Base-by-base conservation (phyloP, 148 eudicot genomes). In the Arbutus unedo region DNA sequence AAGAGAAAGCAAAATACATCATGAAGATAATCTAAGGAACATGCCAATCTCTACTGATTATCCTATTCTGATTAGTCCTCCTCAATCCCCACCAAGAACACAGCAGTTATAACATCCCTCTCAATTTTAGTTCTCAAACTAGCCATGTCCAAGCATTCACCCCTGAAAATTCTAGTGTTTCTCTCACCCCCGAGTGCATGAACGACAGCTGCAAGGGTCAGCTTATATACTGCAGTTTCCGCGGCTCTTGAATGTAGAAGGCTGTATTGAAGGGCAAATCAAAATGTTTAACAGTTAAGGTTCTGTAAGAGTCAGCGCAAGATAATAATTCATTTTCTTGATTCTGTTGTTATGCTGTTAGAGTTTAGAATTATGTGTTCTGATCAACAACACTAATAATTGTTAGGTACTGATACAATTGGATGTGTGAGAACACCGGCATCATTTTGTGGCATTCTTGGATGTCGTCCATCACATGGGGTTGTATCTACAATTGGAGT, bases 401-500 rank as follows among this genome's bases (percentile, higher is more conserved):
- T 49, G 81, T 87, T 83, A 95, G 98, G 98, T 87, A 95, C 91
- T 51, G 98, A 95, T 85, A 91, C 95, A 47, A 78, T 87, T 85
- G 98, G 97, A n/a, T 86, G 94, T 77, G 88, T 92, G 77, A 91
- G 98, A 87, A 87, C 91, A 66, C 93, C 98, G 15, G 98, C 97
- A 74, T 88, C 98, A 54, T 90, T 85, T 87, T 95, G 98, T 88
- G 98, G 97, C 78, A 81, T 95, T 76, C 88, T 95, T 81, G 98
- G 98, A 56, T 95, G 87, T 79, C 93, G 98, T 25, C 89, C 98
- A 3, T 95, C 98, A 62, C 97, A 95, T 88, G 95, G 97, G 45
- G 64, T 89, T 81, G 84, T 92, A 80, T 87, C 92, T 80, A 91
- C 93, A 88, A 78, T 88, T 78, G 98, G 98, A 45, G 91, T 95